Conservation (phyloP, 2,329 filamentous ascomycete species). For the Paraconiothyrium brasiliense region DNA sequence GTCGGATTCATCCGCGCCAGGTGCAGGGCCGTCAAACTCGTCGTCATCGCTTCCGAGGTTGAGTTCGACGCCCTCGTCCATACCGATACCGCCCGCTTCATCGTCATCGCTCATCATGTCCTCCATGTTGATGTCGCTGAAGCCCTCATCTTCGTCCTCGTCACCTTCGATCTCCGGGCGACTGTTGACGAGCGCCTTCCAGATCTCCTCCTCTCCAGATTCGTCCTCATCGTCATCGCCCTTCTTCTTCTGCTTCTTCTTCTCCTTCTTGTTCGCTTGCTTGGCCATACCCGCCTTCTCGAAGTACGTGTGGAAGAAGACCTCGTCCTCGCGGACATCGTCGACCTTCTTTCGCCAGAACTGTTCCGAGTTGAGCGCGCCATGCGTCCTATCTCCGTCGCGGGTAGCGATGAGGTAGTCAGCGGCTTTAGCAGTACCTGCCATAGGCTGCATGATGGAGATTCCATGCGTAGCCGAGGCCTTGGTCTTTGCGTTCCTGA, state of each 20-base stretch:
- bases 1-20: constrained; percentile 45
- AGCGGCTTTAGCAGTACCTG: constrained; percentile 66
- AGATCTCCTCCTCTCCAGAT: constrained; percentile 81
- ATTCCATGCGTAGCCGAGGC: constrained; percentile 71
- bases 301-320: constrained; percentile 99
- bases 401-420: constrained; percentile 70
- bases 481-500: constrained; percentile 85
- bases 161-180: constrained; percentile 78
- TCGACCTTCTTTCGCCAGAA: constrained; percentile 94
- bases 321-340: constrained; percentile 88
- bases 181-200: constrained; percentile 87
- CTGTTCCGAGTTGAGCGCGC: constrained; percentile 80
- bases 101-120: constrained; percentile 58
- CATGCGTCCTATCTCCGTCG: constrained; percentile 66
- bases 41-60: constrained; percentile 61
- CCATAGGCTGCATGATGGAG: constrained; percentile 96
- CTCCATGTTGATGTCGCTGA: constrained; percentile 62
- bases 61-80: constrained; percentile 52
- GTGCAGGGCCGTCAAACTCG: constrained; percentile 55
- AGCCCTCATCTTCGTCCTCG: constrained; percentile 66
- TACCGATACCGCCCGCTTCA: constrained; percentile 52
- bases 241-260: constrained; percentile 58
- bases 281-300: constrained; percentile 68
- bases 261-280: constrained; percentile 65
- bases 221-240: constrained; percentile 56